Base-by-base conservation (phyloP, 768 basidiomycete species). In the Lepiota brunneoincarnata region DNA sequence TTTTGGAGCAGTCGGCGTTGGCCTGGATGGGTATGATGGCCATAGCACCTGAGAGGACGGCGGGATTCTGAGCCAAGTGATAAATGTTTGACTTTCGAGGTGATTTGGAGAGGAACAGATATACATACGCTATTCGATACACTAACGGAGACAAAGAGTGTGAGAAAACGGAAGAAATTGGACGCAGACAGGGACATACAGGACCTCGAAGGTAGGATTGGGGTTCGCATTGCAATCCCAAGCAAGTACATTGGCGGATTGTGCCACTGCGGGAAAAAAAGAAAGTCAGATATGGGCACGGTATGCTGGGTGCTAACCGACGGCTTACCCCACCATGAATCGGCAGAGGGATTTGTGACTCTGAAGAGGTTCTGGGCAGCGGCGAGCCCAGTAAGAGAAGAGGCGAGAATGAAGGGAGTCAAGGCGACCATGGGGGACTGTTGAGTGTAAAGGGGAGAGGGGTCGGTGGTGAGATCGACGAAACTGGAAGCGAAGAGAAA, bases 241-340 rank as follows among this genome's bases (percentile, higher is more conserved):
- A 2, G 67, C 60, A 39, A 89, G 61, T n/a, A 72, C 74, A 65
- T 89, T 89, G n/a, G 44, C 20, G 7, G 82, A 80, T 49, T 73
- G 57, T 9, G 80, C 75, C 52, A 89, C 87, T 88, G 60, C 4
- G 43, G 26, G 44, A n/a, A 52, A n/a, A n/a, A n/a, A n/a, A n/a
- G n/a, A n/a, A 46, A 24, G 24, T 15, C 28, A 39, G 15, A 26
- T 36, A 43, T 35, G 6, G n/a, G n/a, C 28, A 35, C 50, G 41
- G 42, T 26, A 48, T 46, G 37, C 39, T 44, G 48, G 23, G 14
- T 43, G 48, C 34, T 42, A 51, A 18, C 40, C 37, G 31, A 10
- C 40, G 7, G 75, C 81, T 46, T 55, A 87, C 85, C 79, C 85
- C 85, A 87, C 84, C 84, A 87, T 6, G 69, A 62, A 59, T 68